Base-by-base conservation (phyloP, 2,329 filamentous ascomycete genomes). In the Botrytis cinerea region DNA sequence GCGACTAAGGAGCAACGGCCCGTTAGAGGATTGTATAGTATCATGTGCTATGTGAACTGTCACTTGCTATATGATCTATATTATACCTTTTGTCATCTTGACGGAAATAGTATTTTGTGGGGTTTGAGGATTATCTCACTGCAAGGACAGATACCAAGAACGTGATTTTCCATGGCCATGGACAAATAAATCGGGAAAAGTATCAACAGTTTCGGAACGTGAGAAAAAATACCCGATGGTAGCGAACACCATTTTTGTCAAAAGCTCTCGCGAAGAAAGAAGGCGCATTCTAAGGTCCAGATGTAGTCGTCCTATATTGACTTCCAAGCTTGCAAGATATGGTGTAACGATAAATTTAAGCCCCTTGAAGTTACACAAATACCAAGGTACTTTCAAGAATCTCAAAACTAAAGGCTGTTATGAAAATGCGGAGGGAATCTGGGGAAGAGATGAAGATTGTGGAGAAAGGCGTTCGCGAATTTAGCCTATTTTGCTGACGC, bases 1-100 rank as follows among this genome's bases (percentile, higher is more conserved):
- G 51, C 70, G 32, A 59, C 66, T 70, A 63, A 59, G 72, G 67
- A 73, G 66, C 59, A 64, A 43, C 72, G 72, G 72, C 45, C 72
- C 72, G 72, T 62, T 32, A 25, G 28, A 71, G 45, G 46, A 57
- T 32, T 32, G 40, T 46, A 25, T 71, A 38, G 25, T 38, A 73
- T 70, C 67, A 70, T 73, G 72, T 73, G 72, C 40, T 51, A 61
- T 72, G 40, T 60, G 54, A n/a, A n/a, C 45, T 48, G 63, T 22
- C 51, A 72, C 71, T 72, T 72, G 63, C 51, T 54, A 35, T 48
- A 59, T 67, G 48, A 59, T 32, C 32, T 69, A 28, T 25, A 45
- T 35, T 43, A 59, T 72, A 46, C n/a, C 43, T 18, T 32, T 43
- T 43, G 45, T 46, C 45, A 40, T n/a, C 43, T 68, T 68, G 51